A percentile compares a stretch with the other conserved stretches of the same genome.
Conservation (phyloP, 2,329 filamentous ascomycete species). For the Talaromyces verruculosus region DNA sequence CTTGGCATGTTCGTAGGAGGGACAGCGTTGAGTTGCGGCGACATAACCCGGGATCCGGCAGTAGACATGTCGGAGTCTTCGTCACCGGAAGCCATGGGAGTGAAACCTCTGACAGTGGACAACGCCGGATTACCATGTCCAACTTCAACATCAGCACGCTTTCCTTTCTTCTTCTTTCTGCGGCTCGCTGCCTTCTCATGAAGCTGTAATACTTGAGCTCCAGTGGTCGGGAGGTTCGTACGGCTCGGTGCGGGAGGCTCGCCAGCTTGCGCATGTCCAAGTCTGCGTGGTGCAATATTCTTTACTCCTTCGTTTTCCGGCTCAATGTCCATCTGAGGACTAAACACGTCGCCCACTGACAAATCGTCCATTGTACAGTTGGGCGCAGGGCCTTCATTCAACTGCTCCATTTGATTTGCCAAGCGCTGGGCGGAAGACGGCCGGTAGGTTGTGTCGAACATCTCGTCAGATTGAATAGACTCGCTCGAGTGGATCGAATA, state of each 20-base stretch:
- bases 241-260: background rate
- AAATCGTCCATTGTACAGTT: conserved; percentile 34
- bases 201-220: conserved; percentile 4
- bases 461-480: conserved; percentile 9
- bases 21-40: conserved; percentile 32
- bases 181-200: conserved; percentile 31
- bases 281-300: background rate
- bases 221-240: background rate
- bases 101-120: conserved; percentile 47
- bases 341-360: conserved; percentile 43
- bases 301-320: conserved; percentile 28
- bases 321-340: conserved; percentile 36
- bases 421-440: conserved; percentile 20
- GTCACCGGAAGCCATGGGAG: conserved; percentile 45
- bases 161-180: conserved; percentile 46
- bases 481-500: background rate
- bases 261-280: background rate
- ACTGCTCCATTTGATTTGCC: conserved; percentile 20
- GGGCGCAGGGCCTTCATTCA: conserved; percentile 25
- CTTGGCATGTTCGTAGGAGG: conserved; percentile 50
- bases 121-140: conserved; percentile 33
- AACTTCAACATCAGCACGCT: conserved; percentile 24
- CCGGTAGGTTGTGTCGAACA: conserved; percentile 17
- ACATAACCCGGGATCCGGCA: conserved; percentile 37
- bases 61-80: conserved; percentile 49